Evolutionary conservation across 2,329 filamentous ascomycete genomes (phyloP), one percentile per base, ranked within the genome.

Genomic region (Alternaria gaisen): DNA sequence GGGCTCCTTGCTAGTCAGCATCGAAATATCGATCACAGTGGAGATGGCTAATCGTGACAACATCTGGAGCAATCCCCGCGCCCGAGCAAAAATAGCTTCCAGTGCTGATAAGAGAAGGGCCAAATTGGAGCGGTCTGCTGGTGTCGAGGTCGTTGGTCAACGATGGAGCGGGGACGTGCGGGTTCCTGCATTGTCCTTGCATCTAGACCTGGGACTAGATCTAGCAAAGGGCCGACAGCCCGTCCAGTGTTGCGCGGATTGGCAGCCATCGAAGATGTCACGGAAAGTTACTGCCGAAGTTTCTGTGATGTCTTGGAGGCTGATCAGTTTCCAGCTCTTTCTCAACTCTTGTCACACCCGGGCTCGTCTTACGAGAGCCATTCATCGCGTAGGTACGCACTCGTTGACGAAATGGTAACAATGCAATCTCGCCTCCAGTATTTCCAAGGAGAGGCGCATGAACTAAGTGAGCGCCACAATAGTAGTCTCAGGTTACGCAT

Each of bases 171-270:
- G 56, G 46, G 42, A 61, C 58, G 34, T 58, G 55, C 67, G 70
- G 70, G 70, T 72, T 72, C 70, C 70, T 71, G 64, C 66, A 66
- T 68, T 57, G 60, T 46, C 24, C 53, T 56, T 57, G 65, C 64
- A 53, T 71, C 66, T 69, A 64, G 66, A 61, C 66, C 64, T 56
- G 48, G 28, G 44, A 58, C 68, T 68, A 67, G 44, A 44, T 28
- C 20, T 46, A 46, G 48, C 46, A 22, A 60, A 56, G 54, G 51
- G 58, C 57, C 57, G 57, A 59, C 47, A 52, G 56, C 55, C 60
- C 46, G 20, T 50, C 32, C 46, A 38, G 53, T 54, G 43, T 32
- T 18, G 43, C 46, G 24, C 16, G 30, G 12, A 48, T 41, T 44
- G 24, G 58, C 30, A 58, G 58, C 46, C n/a, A 57, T 57, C 26